These are phyloP conservation scores for Backusella macrospora DNA, from an alignment of 192 early-diverging fungal genomes.

Conservation along the genomic window DNA sequence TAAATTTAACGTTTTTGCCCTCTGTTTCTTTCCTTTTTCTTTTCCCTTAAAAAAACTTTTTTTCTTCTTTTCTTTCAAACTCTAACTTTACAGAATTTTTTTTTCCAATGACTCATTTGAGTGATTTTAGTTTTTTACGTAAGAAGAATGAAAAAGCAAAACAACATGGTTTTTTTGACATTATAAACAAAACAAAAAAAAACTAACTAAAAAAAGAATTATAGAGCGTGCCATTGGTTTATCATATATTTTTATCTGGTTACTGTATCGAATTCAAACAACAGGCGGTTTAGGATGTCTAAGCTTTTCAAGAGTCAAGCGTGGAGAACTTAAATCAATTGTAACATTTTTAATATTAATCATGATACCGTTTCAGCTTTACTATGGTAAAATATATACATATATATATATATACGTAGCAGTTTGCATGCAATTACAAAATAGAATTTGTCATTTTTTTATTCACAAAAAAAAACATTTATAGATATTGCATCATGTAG, in stretches of 20 bases:
- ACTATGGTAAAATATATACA: constrained; percentile 32
- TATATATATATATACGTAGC: neutral
- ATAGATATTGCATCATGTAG: constrained; percentile 36
- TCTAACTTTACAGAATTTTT: neutral
- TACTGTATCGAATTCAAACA: constrained; percentile 28
- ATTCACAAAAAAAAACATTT: neutral
- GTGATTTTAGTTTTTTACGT: constrained; percentile 44
- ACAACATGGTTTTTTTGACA: neutral
- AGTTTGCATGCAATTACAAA: neutral
- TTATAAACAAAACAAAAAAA: neutral
- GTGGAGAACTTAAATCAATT: constrained; percentile 39
- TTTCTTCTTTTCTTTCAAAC: neutral
- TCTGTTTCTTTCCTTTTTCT: neutral
- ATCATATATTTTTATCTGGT: constrained; percentile 36
- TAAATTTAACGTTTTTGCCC: neutral
- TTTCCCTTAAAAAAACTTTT: neutral
- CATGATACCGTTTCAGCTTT: constrained; percentile 38
- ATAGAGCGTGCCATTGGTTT: constrained; percentile 36
- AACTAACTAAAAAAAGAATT: neutral
- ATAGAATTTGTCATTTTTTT: no score
- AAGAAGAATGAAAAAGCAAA: constrained; percentile 1
- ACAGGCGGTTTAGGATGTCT: constrained; percentile 38
- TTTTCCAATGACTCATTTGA: constrained; percentile 38
- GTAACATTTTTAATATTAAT: constrained; percentile 36
- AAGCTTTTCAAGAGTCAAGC: constrained; percentile 15